Conservation (phyloP, 148 eudicot genomes). For the Linanthus parryae region DNA sequence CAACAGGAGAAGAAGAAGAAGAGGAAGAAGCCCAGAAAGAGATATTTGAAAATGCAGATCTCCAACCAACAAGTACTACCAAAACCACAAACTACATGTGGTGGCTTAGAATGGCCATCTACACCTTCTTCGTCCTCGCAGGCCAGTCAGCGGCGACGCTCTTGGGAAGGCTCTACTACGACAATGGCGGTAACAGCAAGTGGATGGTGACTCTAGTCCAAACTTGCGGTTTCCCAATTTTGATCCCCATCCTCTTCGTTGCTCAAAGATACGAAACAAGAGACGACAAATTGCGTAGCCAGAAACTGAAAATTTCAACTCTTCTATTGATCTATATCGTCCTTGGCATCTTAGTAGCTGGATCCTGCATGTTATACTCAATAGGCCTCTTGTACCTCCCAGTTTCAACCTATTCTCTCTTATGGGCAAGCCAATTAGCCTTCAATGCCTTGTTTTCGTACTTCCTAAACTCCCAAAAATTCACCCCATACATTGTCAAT, state of each 20-base stretch:
- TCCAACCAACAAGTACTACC: background rate
- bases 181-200: slow-evolving; percentile 41
- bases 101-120: slow-evolving; percentile 31
- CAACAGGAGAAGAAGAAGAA: too few species aligned
- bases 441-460: slow-evolving; percentile 59
- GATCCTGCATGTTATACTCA: slow-evolving; percentile 32
- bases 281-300: background rate
- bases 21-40: background rate
- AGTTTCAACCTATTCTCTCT: slow-evolving; percentile 47
- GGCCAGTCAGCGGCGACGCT: slow-evolving; percentile 38
- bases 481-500: slow-evolving; percentile 59
- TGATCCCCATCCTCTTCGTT: slow-evolving; percentile 33
- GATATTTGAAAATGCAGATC: slow-evolving; percentile 7
- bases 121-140: slow-evolving; percentile 23
- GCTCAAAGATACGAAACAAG: background rate
- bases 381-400: slow-evolving; percentile 55
- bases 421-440: slow-evolving; percentile 51
- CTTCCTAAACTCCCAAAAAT: slow-evolving; percentile 44
- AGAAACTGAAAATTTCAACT: slow-evolving; percentile 2
- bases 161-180: slow-evolving; percentile 35
- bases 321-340: slow-evolving; percentile 18
- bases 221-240: slow-evolving; percentile 33
- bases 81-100: slow-evolving; percentile 8
- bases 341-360: slow-evolving; percentile 41
- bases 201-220: slow-evolving; percentile 32